Evolutionary conservation across 441 rosid genomes (phyloP).

Genomic region (Gossypium laxum): DNA sequence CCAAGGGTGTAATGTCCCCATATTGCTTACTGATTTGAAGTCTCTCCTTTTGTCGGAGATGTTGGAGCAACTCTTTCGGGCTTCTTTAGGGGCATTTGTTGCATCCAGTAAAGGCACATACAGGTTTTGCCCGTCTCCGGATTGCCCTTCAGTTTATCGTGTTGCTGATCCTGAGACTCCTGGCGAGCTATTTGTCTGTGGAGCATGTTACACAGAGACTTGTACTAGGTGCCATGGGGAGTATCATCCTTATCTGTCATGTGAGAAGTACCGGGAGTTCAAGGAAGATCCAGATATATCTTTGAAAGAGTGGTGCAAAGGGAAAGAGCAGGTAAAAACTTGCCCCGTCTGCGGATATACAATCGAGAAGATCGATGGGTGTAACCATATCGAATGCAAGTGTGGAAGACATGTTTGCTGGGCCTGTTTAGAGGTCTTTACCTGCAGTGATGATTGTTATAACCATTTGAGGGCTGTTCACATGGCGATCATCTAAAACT

Average conservation of each 20-base stretch:
- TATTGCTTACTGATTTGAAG: slow-evolving; percentile 52
- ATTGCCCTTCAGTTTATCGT: slow-evolving; percentile 70
- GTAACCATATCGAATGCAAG: slow-evolving; percentile 66
- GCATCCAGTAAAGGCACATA: slow-evolving; percentile 51
- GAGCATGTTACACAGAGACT: slow-evolving; percentile 66
- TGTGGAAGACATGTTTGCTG: slow-evolving; percentile 83
- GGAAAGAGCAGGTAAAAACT: slow-evolving; percentile 53
- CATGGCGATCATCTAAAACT: slow-evolving; percentile 23
- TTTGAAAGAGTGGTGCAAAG: slow-evolving; percentile 62
- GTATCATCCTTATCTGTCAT: slow-evolving; percentile 60
- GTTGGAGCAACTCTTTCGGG: slow-evolving; percentile 70
- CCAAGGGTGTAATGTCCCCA: slow-evolving; percentile 37
- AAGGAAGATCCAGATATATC: slow-evolving; percentile 80
- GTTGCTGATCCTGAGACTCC: slow-evolving; percentile 33
- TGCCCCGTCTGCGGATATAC: slow-evolving; percentile 59
- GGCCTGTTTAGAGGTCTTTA: slow-evolving; percentile 48
- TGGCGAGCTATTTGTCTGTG: slow-evolving; percentile 54
- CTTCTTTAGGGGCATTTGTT: slow-evolving; percentile 55
- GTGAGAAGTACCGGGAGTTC: slow-evolving; percentile 54
- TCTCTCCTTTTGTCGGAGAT: slow-evolving; percentile 48
- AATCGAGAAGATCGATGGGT: slow-evolving; percentile 79
- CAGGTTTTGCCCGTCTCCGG: slow-evolving; percentile 84
- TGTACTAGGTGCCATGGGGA: slow-evolving; percentile 76
- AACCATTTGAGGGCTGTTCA: slow-evolving; percentile 46
- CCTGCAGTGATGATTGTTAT: slow-evolving; percentile 46